These are phyloP conservation scores for Polygonum maritimum DNA, from an alignment of 148 eudicot genomes.

Conservation along the genomic window DNA sequence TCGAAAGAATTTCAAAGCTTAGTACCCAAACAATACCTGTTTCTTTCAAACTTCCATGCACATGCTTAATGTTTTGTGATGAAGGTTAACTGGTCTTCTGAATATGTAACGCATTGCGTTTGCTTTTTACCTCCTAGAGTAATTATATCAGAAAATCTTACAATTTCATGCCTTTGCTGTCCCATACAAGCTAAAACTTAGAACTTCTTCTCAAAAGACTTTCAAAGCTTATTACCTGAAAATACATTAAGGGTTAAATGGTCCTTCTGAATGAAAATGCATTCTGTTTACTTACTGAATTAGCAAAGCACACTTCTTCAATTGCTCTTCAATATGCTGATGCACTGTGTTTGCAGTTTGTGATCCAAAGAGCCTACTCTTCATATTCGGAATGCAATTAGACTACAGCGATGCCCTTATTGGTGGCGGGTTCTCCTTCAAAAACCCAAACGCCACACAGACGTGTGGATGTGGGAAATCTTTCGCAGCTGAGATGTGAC, in stretches of 20 bases:
- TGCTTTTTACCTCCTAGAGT: background rate
- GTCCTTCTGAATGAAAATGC: background rate
- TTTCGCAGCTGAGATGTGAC: constrained; percentile 63
- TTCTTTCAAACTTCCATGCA: background rate
- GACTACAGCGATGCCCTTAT: constrained; percentile 96
- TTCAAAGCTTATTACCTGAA: background rate
- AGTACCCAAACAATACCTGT: background rate
- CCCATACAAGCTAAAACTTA: background rate
- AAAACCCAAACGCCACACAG: constrained; percentile 91
- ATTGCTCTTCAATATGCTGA: background rate
- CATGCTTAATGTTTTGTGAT: background rate
- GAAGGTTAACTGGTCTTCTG: background rate
- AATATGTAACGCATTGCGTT: background rate
- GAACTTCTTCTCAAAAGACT: background rate
- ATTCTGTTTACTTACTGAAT: background rate
- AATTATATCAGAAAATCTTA: background rate
- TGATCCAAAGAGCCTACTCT: constrained; percentile 97
- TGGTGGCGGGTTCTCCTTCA: constrained; percentile 92
- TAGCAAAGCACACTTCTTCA: background rate
- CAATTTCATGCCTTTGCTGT: background rate
- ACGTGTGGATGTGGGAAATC: constrained; percentile 99
- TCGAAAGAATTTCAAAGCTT: background rate
- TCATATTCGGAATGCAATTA: constrained; percentile 84
- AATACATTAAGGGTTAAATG: background rate
- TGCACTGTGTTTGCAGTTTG: constrained; percentile 43